These are phyloP conservation scores for Ganoderma sinense DNA, from an alignment of 1,284 basidiomycete species.

Conservation along the genomic window DNA sequence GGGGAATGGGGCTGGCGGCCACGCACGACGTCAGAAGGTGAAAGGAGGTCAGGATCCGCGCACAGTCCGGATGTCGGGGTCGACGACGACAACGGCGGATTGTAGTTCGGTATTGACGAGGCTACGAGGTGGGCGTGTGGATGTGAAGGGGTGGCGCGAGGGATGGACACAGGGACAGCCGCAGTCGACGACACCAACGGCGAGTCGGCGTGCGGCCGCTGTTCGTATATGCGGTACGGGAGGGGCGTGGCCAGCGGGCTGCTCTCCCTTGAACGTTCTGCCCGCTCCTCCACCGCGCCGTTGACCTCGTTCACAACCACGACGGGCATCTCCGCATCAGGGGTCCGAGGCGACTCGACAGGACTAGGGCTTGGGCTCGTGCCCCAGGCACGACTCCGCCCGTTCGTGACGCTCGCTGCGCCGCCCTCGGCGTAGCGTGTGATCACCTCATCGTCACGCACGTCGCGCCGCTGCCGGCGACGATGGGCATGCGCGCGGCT, in stretches of 20 bases:
- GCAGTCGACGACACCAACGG: slow-evolving; percentile 19
- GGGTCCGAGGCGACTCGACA: slow-evolving; percentile 21
- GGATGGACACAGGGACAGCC: slow-evolving; percentile 29
- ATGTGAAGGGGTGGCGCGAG: slow-evolving; percentile 30
- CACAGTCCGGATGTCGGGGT: slow-evolving; percentile 21
- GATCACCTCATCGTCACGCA: slow-evolving; percentile 32
- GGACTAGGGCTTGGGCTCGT: slow-evolving; percentile 16
- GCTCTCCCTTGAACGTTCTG: slow-evolving; percentile 38
- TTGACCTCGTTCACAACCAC: slow-evolving; percentile 43
- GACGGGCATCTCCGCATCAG: slow-evolving; percentile 38
- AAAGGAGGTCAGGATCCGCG: slow-evolving; percentile 35
- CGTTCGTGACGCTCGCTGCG: slow-evolving; percentile 35
- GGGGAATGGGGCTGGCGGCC: slow-evolving; percentile 36
- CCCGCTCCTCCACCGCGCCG: slow-evolving; percentile 44
- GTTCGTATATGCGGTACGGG: slow-evolving; percentile 17
- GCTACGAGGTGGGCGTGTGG: slow-evolving; percentile 27
- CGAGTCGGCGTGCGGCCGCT: slow-evolving; percentile 9
- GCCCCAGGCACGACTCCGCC: slow-evolving; percentile 35
- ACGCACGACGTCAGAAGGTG: slow-evolving; percentile 36
- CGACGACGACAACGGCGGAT: slow-evolving; percentile 23
- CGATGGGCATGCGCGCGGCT: slow-evolving; percentile 24
- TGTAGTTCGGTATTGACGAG: slow-evolving; percentile 22
- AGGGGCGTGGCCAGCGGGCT: slow-evolving; percentile 31
- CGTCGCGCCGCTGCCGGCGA: slow-evolving; percentile 24
- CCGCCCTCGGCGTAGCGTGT: slow-evolving; percentile 36